Base-by-base conservation (phyloP, 2,329 filamentous ascomycete genomes). In the Gremmenia infestans region DNA sequence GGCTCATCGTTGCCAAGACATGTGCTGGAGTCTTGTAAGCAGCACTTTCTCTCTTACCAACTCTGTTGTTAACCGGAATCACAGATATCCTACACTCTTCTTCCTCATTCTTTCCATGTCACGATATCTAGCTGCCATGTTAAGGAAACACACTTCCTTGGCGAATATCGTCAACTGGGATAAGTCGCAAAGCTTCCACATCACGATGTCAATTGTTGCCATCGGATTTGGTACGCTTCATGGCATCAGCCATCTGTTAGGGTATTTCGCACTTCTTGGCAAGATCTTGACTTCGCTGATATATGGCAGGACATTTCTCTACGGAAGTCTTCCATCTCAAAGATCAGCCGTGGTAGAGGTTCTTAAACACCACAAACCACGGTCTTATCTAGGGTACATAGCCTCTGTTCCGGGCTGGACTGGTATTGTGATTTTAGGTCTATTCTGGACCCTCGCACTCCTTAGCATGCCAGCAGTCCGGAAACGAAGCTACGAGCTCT, bases 91-190 rank as follows among this genome's bases (percentile, higher is more conserved):
- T 17, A 82, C 79, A 1, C 74, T 83, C 54, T 82, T 82, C 69
- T 82, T 83, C 61, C 71, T 83, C 55, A 72, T 83, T 6, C 68
- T 83, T 5, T 81, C 78, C 62, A 83, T 83, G 80, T 81, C 78
- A 14, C 71, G 81, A 28, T 81, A 79, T 68, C 74, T 81, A 19
- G 76, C 80, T 2, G 83, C 80, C 0, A 76, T 75, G 53, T 65
- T 81, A 40, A 73, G 80, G 15, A 70, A 75, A n/a, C 73, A 11
- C 79, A 79, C 59, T 71, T 74, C 52, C 69, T 82, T 56, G 80
- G 77, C 2, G 73, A 78, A 15, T 0, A 79, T 83, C 66, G 72
- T 82, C 67, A 82, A 83, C 59, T 81, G 78, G 78, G 80, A 83
- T 56, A 65, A 80, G 1, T 77, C 74, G 1, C 80, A 81, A 57